These are phyloP conservation scores for Globisporangium cystogenes DNA, from an alignment of 352 stramenopile genomes.

Conservation along the genomic window DNA sequence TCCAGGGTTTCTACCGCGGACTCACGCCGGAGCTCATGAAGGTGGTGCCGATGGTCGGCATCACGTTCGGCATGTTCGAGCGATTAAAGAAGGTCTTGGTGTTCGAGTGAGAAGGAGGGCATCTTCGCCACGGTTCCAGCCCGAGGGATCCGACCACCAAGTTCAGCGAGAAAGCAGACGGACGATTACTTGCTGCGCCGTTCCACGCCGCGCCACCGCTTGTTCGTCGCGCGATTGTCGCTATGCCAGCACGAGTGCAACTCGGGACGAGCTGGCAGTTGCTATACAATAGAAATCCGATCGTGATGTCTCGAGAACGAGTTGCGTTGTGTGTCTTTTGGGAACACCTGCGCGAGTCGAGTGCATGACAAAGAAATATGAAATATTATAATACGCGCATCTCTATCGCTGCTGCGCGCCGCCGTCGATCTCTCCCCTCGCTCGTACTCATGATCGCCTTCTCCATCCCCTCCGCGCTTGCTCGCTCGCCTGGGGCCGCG, in stretches of 20 bases:
- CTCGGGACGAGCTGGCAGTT: neutral
- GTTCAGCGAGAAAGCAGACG: too few relatives aligned
- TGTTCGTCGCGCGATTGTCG: neutral
- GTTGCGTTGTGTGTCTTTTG: too few relatives aligned
- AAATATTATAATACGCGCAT: neutral
- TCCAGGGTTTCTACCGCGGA: constrained; percentile 83
- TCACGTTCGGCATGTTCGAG: constrained; percentile 96
- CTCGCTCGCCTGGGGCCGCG: neutral
- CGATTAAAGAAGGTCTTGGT: constrained; percentile 89
- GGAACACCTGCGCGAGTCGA: too few relatives aligned
- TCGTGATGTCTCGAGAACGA: too few relatives aligned
- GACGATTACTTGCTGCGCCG: neutral
- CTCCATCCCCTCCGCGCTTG: neutral
- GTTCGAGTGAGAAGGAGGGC: constrained; percentile 47
- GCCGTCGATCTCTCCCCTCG: neutral
- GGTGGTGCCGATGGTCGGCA: constrained; percentile 96
- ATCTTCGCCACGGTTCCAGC: neutral
- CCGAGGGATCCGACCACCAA: neutral
- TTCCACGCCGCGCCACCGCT: too few relatives aligned
- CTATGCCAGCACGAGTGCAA: too few relatives aligned
- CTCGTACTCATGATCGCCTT: neutral
- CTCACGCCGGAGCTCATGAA: constrained; percentile 95
- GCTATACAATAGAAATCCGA: constrained; percentile 7
- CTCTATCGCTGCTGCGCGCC: neutral
- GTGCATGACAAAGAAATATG: neutral